Evolutionary conservation across 345 rosid genomes (phyloP).

Genomic region (Brassica nigra): DNA sequence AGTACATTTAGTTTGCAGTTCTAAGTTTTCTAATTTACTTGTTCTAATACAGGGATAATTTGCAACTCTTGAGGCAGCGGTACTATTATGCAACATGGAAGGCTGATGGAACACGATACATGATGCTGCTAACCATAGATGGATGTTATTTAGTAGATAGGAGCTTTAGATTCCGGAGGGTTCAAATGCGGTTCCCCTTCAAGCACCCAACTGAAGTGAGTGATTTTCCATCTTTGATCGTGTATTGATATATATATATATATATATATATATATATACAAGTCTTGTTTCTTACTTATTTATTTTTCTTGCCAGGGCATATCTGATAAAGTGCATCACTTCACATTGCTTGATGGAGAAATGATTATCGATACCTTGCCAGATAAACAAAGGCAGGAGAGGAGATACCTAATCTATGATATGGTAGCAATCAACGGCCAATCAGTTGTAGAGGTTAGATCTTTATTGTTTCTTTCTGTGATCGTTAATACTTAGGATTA

Average conservation of each 20-base stretch:
- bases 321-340: slow-evolving; percentile 82
- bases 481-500: slow-evolving; percentile 17
- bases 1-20: background rate
- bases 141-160: slow-evolving; percentile 93
- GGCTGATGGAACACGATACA: slow-evolving; percentile 98
- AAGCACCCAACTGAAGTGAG: slow-evolving; percentile 70
- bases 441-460: slow-evolving; percentile 78
- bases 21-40: background rate
- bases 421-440: slow-evolving; percentile 75
- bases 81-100: slow-evolving; percentile 99
- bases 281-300: background rate
- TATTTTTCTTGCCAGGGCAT: slow-evolving; percentile 52
- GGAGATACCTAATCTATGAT: slow-evolving; percentile 97
- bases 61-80: slow-evolving; percentile 85
- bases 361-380: slow-evolving; percentile 95
- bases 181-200: slow-evolving; percentile 97
- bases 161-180: slow-evolving; percentile 84
- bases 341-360: slow-evolving; percentile 93
- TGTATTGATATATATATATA: slow-evolving; percentile 11
- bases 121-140: slow-evolving; percentile 90
- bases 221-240: slow-evolving; percentile 14
- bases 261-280: background rate
- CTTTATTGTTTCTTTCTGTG: slow-evolving; percentile 23
- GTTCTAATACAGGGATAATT: slow-evolving; percentile 70
- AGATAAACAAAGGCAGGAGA: slow-evolving; percentile 87